Percentiles rank a stretch among this genome's conserved stretches.
Evolutionary conservation across 345 rosid species (phyloP).

Genomic region (Heritiera fomes): DNA sequence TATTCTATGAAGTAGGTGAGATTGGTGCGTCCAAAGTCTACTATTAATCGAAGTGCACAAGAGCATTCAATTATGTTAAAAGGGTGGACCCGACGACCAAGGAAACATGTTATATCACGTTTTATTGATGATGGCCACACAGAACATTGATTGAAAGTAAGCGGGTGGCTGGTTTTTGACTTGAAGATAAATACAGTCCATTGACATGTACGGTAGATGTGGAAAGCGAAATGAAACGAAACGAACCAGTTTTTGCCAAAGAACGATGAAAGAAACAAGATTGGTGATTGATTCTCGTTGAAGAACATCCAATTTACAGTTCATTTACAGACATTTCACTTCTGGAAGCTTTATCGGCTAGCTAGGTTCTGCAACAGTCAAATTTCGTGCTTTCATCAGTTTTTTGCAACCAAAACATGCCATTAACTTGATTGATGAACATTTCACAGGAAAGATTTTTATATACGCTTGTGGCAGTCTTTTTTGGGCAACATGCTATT

Average conservation of each 20-base stretch:
- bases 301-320: background rate
- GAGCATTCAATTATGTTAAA: background rate
- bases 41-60: background rate
- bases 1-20: slow-evolving; percentile 10
- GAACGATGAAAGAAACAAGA: background rate
- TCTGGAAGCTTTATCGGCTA: background rate
- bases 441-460: background rate
- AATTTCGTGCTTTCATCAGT: background rate
- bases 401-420: background rate
- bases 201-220: background rate
- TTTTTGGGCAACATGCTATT: background rate
- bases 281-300: background rate
- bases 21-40: background rate
- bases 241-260: background rate
- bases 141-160: background rate
- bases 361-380: background rate
- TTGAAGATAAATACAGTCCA: background rate
- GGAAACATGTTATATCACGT: slow-evolving; percentile 1
- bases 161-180: slow-evolving; percentile 21
- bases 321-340: background rate
- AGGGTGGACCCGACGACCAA: slow-evolving; percentile 14
- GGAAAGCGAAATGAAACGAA: background rate
- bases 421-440: background rate
- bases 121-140: slow-evolving; percentile 10
- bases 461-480: background rate